These are phyloP conservation scores for Lablab purpureus DNA, from an alignment of 306 rosid species.

Conservation along the genomic window DNA sequence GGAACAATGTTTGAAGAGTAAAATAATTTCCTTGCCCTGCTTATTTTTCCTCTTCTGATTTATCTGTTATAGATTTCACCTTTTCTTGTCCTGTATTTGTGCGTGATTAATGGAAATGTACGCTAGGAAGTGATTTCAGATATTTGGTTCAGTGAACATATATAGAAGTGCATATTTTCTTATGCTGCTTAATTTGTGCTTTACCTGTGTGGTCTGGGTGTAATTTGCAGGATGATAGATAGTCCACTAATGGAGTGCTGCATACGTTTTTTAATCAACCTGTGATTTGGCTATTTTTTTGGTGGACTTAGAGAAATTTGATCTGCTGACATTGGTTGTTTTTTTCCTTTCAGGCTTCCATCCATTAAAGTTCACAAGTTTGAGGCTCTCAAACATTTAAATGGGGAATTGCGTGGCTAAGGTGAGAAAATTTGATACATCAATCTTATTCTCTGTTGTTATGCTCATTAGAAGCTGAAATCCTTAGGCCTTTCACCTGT, in stretches of 20 bases:
- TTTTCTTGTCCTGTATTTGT: not conserved
- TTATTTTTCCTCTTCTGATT: conserved; percentile 23
- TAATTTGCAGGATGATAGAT: conserved; percentile 5
- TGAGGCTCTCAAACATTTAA: conserved; percentile 44
- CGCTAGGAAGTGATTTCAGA: conserved; percentile 19
- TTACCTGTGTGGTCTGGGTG: not conserved
- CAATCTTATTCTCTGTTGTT: conserved; percentile 26
- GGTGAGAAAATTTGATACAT: conserved; percentile 55
- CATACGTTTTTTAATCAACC: not conserved
- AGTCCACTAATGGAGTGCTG: conserved; percentile 1
- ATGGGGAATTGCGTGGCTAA: conserved; percentile 82
- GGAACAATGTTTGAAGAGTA: conserved; percentile 17
- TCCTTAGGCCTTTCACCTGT: not conserved
- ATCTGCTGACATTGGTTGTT: conserved; percentile 34
- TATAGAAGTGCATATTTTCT: conserved; percentile 6
- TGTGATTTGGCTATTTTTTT: not conserved
- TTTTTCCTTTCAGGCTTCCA: conserved; percentile 52
- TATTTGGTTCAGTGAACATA: not conserved
- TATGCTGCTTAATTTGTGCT: not conserved
- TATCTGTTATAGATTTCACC: not conserved
- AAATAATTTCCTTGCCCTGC: conserved; percentile 2
- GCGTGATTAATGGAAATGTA: not conserved
- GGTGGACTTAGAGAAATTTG: conserved; percentile 1
- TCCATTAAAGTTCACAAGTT: conserved; percentile 44
- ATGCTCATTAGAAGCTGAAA: conserved; percentile 17